A percentile compares a stretch with the other conserved stretches of the same genome.
phyloP scores from a whole-genome alignment of 306 rosid species.

The Quercus alba region DNA sequence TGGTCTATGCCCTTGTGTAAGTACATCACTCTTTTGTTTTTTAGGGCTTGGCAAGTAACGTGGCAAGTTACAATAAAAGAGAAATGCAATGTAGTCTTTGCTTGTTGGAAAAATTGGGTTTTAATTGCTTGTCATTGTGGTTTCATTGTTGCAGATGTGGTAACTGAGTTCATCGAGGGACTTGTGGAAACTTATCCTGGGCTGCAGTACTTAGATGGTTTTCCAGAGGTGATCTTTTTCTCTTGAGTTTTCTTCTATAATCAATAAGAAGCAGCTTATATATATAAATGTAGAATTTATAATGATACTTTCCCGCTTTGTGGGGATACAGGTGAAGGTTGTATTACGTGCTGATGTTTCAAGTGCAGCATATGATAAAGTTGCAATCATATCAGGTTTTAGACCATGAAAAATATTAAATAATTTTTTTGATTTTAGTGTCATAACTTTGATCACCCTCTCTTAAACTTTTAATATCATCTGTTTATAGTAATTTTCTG shows the following conservation, averaged over 20 bases:
- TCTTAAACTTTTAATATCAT: background rate
- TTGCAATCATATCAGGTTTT: slow-evolving; percentile 88
- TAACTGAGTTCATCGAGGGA: slow-evolving; percentile 90
- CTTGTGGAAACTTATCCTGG: slow-evolving; percentile 92
- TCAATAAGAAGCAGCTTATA: background rate
- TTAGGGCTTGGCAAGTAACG: background rate
- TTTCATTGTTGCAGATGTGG: slow-evolving; percentile 71
- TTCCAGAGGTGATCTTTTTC: slow-evolving; percentile 57
- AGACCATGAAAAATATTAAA: background rate
- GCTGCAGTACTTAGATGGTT: slow-evolving; percentile 88
- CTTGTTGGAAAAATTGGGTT: slow-evolving; percentile 1
- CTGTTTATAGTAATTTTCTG: background rate
- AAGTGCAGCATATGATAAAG: slow-evolving; percentile 65
- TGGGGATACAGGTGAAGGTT: slow-evolving; percentile 76
- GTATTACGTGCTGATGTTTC: slow-evolving; percentile 89
- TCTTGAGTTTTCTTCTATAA: background rate
- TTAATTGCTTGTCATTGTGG: slow-evolving; percentile 21
- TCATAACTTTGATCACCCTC: background rate
- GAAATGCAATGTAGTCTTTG: background rate
- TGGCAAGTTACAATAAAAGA: background rate
- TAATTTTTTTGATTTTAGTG: background rate
- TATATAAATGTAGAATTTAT: background rate
- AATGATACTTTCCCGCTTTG: background rate
- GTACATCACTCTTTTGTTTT: background rate
- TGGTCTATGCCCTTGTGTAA: background rate